Conservation (phyloP, 495 filamentous ascomycete genomes). For the Aspergillus carlsbadensis region DNA sequence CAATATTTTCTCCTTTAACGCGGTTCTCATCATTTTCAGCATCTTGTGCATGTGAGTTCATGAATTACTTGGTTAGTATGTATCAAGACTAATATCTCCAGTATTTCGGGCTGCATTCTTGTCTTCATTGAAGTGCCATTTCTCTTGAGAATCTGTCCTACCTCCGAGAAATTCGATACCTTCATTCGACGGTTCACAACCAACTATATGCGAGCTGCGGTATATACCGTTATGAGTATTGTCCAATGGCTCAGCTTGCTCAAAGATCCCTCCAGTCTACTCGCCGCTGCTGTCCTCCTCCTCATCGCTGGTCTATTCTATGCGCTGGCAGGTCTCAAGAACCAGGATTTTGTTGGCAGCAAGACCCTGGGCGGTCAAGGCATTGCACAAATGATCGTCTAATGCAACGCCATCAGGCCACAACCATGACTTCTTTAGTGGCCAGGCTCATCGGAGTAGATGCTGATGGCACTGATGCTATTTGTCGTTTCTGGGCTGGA, state of each 20-base stretch:
- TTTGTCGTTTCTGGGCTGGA: neutral
- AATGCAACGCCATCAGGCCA: constrained; percentile 1
- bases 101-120: constrained; percentile 77
- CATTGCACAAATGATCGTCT: constrained; percentile 98
- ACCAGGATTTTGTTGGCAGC: constrained; percentile 91
- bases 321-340: constrained; percentile 77
- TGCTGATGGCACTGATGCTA: too few species aligned
- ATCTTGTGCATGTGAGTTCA: constrained; percentile 77
- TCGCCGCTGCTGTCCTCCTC: constrained; percentile 84
- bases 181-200: constrained; percentile 91
- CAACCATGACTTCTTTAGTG: too few species aligned
- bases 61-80: neutral
- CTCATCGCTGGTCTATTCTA: constrained; percentile 80
- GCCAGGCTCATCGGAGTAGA: too few species aligned
- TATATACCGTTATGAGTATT: constrained; percentile 78
- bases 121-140: constrained; percentile 97
- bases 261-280: constrained; percentile 60
- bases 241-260: constrained; percentile 80
- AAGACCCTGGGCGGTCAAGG: constrained; percentile 96
- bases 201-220: constrained; percentile 94
- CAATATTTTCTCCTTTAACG: constrained; percentile 71
- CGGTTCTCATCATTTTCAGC: constrained; percentile 75
- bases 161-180: constrained; percentile 80
- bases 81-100: constrained; percentile 35
- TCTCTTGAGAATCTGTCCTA: constrained; percentile 96